A percentile compares a stretch with the other conserved stretches of the same genome.
Conservation (phyloP, 2,329 filamentous ascomycete genomes). For the Didymella glomerata region DNA sequence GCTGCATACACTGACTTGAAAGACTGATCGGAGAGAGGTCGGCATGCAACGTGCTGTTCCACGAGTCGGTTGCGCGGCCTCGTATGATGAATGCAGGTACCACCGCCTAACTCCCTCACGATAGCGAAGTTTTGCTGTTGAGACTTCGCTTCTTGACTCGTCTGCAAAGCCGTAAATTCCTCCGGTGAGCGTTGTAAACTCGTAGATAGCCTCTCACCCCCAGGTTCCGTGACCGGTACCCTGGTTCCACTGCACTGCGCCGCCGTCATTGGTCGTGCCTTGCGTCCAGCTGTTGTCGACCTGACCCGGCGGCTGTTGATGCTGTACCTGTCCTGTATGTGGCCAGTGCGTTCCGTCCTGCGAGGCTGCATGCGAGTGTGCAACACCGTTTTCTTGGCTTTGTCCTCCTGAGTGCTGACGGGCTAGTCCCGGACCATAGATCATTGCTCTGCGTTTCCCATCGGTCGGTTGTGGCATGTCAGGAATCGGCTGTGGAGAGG, state of each 20-base stretch:
- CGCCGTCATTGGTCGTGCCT: constrained; percentile 11
- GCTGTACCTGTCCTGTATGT: constrained; percentile 7
- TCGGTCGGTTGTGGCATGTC: constrained; percentile 46
- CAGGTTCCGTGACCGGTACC: constrained; percentile 8
- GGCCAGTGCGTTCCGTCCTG: constrained; percentile 15
- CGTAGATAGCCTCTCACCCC: constrained; percentile 3
- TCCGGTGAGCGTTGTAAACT: constrained; percentile 3
- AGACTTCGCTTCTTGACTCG: constrained; percentile 5
- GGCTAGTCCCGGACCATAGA: constrained; percentile 40
- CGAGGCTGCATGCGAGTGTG: constrained; percentile 8
- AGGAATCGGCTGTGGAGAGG: constrained; percentile 40
- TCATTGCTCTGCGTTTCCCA: constrained; percentile 42
- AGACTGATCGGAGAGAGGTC: constrained; percentile 9
- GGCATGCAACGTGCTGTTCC: constrained; percentile 6
- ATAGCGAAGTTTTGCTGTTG: constrained; percentile 12
- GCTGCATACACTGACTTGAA: background rate
- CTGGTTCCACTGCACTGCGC: constrained; percentile 18
- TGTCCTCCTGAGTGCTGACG: constrained; percentile 19
- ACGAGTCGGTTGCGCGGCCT: constrained; percentile 9
- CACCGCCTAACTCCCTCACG: background rate
- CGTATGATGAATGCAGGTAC: constrained; percentile 13
- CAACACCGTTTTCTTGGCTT: constrained; percentile 7
- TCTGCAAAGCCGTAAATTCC: background rate
- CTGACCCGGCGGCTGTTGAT: constrained; percentile 11
- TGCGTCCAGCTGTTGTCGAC: constrained; percentile 8